Conservation (phyloP, 179 eudicot species). For the Dionaea muscipula region DNA sequence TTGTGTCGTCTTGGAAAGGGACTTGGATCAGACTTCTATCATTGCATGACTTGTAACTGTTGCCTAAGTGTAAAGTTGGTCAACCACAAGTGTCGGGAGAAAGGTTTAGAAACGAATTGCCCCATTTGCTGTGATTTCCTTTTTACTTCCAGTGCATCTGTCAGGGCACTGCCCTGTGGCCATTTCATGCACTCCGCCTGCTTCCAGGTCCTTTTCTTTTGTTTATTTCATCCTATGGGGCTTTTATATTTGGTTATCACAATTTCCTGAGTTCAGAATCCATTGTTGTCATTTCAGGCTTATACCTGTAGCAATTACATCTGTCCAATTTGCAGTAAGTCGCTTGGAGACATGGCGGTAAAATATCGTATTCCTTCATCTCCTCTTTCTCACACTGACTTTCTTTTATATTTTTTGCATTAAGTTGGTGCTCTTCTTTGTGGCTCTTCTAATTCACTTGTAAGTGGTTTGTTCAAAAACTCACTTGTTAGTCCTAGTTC, state of each 20-base stretch:
- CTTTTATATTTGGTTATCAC: background rate
- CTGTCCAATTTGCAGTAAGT: constrained; percentile 92
- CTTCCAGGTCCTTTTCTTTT: constrained; percentile 54
- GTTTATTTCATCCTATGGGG: background rate
- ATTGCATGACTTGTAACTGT: constrained; percentile 93
- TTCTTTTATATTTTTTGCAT: too few relatives aligned
- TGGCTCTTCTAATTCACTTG: too few relatives aligned
- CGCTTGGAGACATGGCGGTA: constrained; percentile 94
- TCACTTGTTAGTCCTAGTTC: too few relatives aligned
- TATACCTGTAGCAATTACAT: constrained; percentile 80
- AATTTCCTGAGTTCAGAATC: background rate
- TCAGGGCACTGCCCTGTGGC: constrained; percentile 88
- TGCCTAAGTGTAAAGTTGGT: constrained; percentile 61
- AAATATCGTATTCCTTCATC: too few relatives aligned
- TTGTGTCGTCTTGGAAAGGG: constrained; percentile 89
- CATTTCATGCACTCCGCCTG: constrained; percentile 99
- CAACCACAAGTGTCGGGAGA: constrained; percentile 87
- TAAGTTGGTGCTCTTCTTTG: too few relatives aligned
- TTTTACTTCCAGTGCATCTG: constrained; percentile 84
- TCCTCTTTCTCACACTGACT: too few relatives aligned
- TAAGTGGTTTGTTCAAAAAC: too few relatives aligned
- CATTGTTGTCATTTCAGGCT: constrained; percentile 37
- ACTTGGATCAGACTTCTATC: constrained; percentile 80
- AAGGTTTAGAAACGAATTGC: constrained; percentile 85
- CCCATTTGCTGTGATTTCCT: constrained; percentile 96